phyloP scores from a whole-genome alignment of 345 rosid species.

The Acer negundo region DNA sequence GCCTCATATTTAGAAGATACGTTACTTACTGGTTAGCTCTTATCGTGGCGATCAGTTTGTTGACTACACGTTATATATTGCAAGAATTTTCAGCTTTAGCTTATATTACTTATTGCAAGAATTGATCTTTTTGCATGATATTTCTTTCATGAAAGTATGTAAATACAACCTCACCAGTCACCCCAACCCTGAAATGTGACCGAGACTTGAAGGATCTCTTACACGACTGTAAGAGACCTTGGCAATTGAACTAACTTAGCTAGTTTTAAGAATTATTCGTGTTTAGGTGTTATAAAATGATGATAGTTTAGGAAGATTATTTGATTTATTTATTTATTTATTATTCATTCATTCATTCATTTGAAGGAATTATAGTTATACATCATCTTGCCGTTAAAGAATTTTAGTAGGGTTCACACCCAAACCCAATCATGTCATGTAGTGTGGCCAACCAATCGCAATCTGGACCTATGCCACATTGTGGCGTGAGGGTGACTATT shows the following conservation, averaged over 20 bases:
- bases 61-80: background rate
- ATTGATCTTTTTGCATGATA: background rate
- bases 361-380: background rate
- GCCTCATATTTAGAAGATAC: conserved; percentile 2
- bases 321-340: background rate
- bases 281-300: background rate
- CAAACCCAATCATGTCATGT: background rate
- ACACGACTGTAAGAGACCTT: background rate
- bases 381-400: background rate
- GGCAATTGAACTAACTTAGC: background rate
- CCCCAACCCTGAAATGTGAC: background rate
- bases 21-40: background rate
- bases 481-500: too few relatives aligned
- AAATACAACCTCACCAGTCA: too few relatives aligned
- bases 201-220: background rate
- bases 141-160: background rate
- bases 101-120: background rate
- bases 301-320: background rate
- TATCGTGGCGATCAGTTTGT: background rate
- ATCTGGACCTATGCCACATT: too few relatives aligned
- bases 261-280: background rate
- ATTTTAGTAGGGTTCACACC: background rate
- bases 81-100: background rate
- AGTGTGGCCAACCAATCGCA: too few relatives aligned
- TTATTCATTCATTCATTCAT: background rate